A percentile compares a stretch with the other conserved stretches of the same genome.
phyloP scores from a whole-genome alignment of 2,329 filamentous ascomycete genomes.

The Mollisia scopiformis region DNA sequence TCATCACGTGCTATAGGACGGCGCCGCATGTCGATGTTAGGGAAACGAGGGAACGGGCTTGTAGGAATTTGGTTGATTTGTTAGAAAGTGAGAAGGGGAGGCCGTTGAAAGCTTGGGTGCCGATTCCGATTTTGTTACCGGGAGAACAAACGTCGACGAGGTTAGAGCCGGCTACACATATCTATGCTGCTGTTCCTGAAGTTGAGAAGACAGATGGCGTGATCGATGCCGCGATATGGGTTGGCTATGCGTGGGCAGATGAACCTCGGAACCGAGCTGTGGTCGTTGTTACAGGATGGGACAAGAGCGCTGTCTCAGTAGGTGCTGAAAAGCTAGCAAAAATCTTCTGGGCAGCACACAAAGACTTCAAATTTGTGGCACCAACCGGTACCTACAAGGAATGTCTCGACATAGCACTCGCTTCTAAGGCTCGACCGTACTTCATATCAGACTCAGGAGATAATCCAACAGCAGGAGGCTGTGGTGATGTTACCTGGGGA shows the following conservation, averaged over 20 bases:
- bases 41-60: constrained; percentile 55
- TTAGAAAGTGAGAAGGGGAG: constrained; percentile 36
- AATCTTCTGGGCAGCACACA: constrained; percentile 50
- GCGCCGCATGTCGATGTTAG: constrained; percentile 52
- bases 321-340: constrained; percentile 49
- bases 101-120: constrained; percentile 55
- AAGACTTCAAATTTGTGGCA: constrained; percentile 54
- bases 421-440: constrained; percentile 45
- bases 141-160: constrained; percentile 59
- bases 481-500: constrained; percentile 57
- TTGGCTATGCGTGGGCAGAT: constrained; percentile 59
- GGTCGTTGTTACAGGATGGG: constrained; percentile 55
- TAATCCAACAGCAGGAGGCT: constrained; percentile 57
- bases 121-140: constrained; percentile 53
- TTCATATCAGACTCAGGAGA: constrained; percentile 60
- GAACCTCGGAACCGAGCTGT: constrained; percentile 54
- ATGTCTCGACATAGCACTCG: constrained; percentile 50
- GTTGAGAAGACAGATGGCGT: constrained; percentile 46
- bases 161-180: constrained; percentile 52
- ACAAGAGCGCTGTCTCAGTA: constrained; percentile 39
- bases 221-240: constrained; percentile 57
- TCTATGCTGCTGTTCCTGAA: constrained; percentile 50
- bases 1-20: constrained; percentile 53
- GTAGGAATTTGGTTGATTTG: constrained; percentile 49
- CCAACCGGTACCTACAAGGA: constrained; percentile 50